These are phyloP conservation scores for Populus deltoides DNA, from an alignment of 345 rosid species.

Conservation along the genomic window DNA sequence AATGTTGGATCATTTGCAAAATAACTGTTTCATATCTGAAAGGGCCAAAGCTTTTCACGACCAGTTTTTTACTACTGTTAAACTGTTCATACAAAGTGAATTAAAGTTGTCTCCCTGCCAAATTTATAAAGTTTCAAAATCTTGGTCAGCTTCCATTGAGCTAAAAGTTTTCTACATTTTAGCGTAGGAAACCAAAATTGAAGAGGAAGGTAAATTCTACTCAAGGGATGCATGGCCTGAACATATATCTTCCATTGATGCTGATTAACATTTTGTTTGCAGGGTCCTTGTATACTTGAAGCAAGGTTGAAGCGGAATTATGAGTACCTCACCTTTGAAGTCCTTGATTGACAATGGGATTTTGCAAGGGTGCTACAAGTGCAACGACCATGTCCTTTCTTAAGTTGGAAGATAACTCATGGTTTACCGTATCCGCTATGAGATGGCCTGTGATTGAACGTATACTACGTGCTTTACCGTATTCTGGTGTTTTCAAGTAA, in stretches of 20 bases:
- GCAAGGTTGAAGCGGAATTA: constrained; percentile 13
- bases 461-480: background rate
- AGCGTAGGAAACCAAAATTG: background rate
- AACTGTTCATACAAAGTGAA: background rate
- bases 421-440: background rate
- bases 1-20: background rate
- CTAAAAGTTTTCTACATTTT: no score
- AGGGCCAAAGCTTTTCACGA: background rate
- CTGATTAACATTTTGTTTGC: constrained; percentile 2
- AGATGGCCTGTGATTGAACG: background rate
- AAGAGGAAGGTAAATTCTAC: background rate
- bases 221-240: background rate
- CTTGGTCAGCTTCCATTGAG: background rate
- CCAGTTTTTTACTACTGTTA: background rate
- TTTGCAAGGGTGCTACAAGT: background rate
- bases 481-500: background rate
- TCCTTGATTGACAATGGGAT: constrained; percentile 3
- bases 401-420: background rate
- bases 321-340: background rate
- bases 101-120: background rate
- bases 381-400: background rate
- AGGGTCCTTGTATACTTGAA: constrained; percentile 23
- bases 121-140: background rate
- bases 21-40: background rate
- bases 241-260: background rate